phyloP scores from a whole-genome alignment of 2,329 filamentous ascomycete species.

The Diaporthe destruens region DNA sequence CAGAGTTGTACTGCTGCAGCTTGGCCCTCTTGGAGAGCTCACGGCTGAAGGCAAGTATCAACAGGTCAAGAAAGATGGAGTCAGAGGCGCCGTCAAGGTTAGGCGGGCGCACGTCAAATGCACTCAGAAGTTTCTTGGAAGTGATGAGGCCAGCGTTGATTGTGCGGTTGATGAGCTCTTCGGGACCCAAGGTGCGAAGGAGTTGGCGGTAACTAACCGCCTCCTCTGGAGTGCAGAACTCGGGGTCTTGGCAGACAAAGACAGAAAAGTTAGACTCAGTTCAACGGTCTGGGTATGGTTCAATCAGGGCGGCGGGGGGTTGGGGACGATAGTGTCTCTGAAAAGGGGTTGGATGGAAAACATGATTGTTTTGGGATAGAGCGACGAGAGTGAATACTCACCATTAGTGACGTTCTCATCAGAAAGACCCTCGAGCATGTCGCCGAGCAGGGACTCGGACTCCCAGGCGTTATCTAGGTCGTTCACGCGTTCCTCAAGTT shows the following conservation, averaged over 20 bases:
- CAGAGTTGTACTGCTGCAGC: constrained; percentile 81
- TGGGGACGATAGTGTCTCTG: constrained; percentile 18
- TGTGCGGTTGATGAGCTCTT: constrained; percentile 80
- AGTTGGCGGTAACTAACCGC: constrained; percentile 76
- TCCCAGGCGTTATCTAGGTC: constrained; percentile 71
- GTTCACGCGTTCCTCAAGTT: constrained; percentile 65
- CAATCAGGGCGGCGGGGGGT: not conserved
- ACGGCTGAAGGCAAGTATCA: constrained; percentile 82
- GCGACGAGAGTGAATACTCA: constrained; percentile 48
- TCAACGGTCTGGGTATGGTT: not conserved
- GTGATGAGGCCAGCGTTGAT: constrained; percentile 77
- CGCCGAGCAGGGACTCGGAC: constrained; percentile 73
- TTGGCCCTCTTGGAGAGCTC: constrained; percentile 87
- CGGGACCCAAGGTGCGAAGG: constrained; percentile 81
- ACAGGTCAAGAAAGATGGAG: constrained; percentile 78
- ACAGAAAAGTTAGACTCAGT: constrained; percentile 31
- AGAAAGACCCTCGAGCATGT: constrained; percentile 69
- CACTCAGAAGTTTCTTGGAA: constrained; percentile 86
- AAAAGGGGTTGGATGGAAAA: constrained; percentile 32
- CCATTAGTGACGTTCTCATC: constrained; percentile 63
- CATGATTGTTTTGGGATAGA: constrained; percentile 25
- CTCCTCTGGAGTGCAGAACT: constrained; percentile 76
- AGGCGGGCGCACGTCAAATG: constrained; percentile 83
- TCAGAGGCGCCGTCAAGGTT: constrained; percentile 78
- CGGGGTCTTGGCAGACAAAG: constrained; percentile 52